Evolutionary conservation across 805 yeast genomes (phyloP), one percentile per base, ranked within the genome.

Genomic region (Wickerhamomyces canadensis): DNA sequence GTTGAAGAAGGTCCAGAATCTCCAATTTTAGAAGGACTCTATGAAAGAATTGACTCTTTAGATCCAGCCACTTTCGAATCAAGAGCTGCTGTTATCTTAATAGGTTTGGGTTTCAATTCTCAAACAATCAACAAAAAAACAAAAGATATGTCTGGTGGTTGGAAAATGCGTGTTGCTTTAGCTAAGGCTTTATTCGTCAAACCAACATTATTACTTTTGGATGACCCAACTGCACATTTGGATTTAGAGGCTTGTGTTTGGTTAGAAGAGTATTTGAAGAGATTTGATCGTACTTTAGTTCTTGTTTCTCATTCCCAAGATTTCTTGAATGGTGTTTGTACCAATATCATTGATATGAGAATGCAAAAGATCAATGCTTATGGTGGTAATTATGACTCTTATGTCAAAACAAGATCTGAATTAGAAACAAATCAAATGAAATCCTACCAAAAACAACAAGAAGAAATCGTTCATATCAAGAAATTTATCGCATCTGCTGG

Each of bases 111-210:
- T 57, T 93, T 93, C 80, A 85, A 84, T 67, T 58, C 83, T 40
- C 66, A 67, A 49, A 91, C 98, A 40, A 91, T 93, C 58, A 73
- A 76, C 61, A 93, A 93, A 76, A 83, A 81, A 68, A 93, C 98
- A 57, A 89, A 87, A 67, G 98, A 93, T 61, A 93, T 93, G 98
- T 87, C 97, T 60, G 98, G 98, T 78, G 98, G 98, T 63, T 93
- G 98, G 98, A 88, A 88, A 74, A 93, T 93, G 98, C 87, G 98
- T 71, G 98, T 93, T 45, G 98, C 98, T 31, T 74, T 93, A 45
- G 96, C 96, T 43, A 93, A 93, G 68, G 98, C 98, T 22, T 74
- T 93, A 54, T 93, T 93, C 72, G 98, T 93, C 51, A 91, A 93
- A 73, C 98, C 98, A 60, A 89, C 98, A 35, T 69, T 93, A 53